Conservation (phyloP, 805 yeast species). For the Metschnikowia chrysomelidarum region DNA sequence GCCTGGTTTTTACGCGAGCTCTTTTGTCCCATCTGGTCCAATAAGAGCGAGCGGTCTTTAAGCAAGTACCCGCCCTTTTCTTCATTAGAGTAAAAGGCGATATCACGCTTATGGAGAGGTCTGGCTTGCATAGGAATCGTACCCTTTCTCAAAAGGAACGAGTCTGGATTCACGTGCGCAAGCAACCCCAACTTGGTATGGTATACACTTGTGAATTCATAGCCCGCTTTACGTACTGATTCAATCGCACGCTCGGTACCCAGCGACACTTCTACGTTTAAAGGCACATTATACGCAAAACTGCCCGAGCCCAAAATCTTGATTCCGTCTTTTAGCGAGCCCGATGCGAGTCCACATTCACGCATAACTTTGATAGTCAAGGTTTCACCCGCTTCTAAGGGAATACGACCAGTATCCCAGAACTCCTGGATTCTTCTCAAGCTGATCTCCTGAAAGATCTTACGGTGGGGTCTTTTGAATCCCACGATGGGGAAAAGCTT, state of each 20-base stretch:
- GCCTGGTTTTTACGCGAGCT: conserved; percentile 16
- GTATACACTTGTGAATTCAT: conserved; percentile 71
- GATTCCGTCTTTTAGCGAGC: conserved; percentile 75
- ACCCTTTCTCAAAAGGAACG: conserved; percentile 67
- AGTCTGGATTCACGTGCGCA: conserved; percentile 75
- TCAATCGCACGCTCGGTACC: conserved; percentile 76
- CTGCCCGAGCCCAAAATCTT: conserved; percentile 70
- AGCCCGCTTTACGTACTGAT: conserved; percentile 70
- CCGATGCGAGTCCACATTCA: conserved; percentile 68
- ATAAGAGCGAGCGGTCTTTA: conserved; percentile 36
- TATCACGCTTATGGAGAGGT: conserved; percentile 80
- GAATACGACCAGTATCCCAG: conserved; percentile 63
- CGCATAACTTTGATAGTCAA: conserved; percentile 77
- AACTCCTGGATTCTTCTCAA: conserved; percentile 69
- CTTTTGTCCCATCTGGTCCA: conserved; percentile 32
- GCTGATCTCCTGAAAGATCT: conserved; percentile 56
- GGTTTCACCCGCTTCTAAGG: conserved; percentile 55
- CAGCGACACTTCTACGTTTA: conserved; percentile 76
- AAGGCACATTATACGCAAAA: conserved; percentile 50
- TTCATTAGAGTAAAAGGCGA: conserved; percentile 70
- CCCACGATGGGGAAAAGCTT: conserved; percentile 87
- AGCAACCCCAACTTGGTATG: conserved; percentile 60
- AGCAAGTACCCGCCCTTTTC: conserved; percentile 74
- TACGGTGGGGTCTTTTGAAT: conserved; percentile 63
- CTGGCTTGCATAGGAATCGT: conserved; percentile 81